Base-by-base conservation (phyloP, 192 early-diverging fungal species). In the Backusella mclennaniae region DNA sequence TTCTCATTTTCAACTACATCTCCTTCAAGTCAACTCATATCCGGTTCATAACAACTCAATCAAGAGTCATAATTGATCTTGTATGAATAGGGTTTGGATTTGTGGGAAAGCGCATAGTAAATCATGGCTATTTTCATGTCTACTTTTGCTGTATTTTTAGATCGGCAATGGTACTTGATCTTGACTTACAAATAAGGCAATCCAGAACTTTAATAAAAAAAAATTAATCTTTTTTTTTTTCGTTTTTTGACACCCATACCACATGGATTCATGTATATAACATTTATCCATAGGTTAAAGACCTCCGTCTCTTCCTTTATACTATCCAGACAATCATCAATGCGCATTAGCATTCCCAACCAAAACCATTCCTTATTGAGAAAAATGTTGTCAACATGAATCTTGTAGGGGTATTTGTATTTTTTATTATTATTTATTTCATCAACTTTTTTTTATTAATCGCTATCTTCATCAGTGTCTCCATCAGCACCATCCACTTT, bases 401-500 rank as follows among this genome's bases (percentile, higher is more conserved):
- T 49, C 46, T 44, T 12, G 33, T 33, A 5, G n/a, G 46, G 46
- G 46, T 49, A 49, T 49, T n/a, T 49, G 17, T 5, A 59, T 59
- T 3, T 21, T 21, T 59, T 29, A 26, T 26, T 56, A 21, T 59
- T 5, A 4, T 53, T 21, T 56, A 19, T 56, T n/a, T 21, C 19
- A 39, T 12, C 38, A 39, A 39, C 7, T 33, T 33, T 33, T 53
- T 8, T n/a, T 53, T 21, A 26, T 29, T 63, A 63, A 63, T 63
- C 56, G 8, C 56, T 63, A 11, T 63, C 56, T 23, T 71, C 39
- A 35, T 71, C 70, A 17, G 36, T 71, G 46, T 71, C 70, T 31
- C 70, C 70, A 7, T 71, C 70, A 41, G 70, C 8, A 44, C 70
- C 70, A 15, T 71, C 29, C 39, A 71, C 70, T 35, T 71, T 71